Percentiles rank a stretch among this genome's conserved stretches.
Evolutionary conservation across 768 basidiomycete genomes (phyloP).

Genomic region (Candolleomyces aberdarensis): DNA sequence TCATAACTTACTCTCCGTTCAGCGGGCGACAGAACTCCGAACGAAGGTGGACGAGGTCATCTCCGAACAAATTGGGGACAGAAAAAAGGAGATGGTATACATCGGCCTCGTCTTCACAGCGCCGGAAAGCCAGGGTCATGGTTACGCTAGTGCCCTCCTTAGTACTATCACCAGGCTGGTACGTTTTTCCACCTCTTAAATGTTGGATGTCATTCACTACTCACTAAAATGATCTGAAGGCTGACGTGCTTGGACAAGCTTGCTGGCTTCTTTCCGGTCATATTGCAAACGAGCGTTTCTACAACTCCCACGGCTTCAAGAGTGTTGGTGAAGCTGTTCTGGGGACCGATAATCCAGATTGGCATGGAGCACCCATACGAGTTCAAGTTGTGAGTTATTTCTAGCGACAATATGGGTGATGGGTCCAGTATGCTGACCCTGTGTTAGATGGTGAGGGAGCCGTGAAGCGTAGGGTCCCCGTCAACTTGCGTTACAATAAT

Average conservation of each 20-base stretch:
- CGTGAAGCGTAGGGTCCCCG: background rate
- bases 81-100: conserved; percentile 18
- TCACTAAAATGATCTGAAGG: conserved; percentile 10
- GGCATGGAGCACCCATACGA: conserved; percentile 18
- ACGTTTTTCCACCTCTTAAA: background rate
- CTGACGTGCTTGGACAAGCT: conserved; percentile 15
- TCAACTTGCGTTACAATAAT: background rate
- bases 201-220: background rate
- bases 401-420: background rate
- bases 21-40: conserved; percentile 12
- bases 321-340: conserved; percentile 16
- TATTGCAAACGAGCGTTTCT: conserved; percentile 20
- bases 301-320: conserved; percentile 24
- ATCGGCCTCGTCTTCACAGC: conserved; percentile 18
- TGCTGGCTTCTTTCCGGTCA: conserved; percentile 21
- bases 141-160: conserved; percentile 21
- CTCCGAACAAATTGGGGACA: conserved; percentile 13
- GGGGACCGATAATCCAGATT: conserved; percentile 22
- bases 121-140: conserved; percentile 17
- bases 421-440: background rate
- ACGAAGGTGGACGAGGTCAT: conserved; percentile 12
- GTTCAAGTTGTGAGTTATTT: conserved; percentile 19
- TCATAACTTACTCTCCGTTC: background rate
- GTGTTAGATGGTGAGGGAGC: background rate
- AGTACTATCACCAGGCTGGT: conserved; percentile 19